A percentile compares a stretch with the other conserved stretches of the same genome.
These are phyloP conservation scores for Rachicladosporium sp. DNA, from an alignment of 2,329 filamentous ascomycete species.

Conservation along the genomic window DNA sequence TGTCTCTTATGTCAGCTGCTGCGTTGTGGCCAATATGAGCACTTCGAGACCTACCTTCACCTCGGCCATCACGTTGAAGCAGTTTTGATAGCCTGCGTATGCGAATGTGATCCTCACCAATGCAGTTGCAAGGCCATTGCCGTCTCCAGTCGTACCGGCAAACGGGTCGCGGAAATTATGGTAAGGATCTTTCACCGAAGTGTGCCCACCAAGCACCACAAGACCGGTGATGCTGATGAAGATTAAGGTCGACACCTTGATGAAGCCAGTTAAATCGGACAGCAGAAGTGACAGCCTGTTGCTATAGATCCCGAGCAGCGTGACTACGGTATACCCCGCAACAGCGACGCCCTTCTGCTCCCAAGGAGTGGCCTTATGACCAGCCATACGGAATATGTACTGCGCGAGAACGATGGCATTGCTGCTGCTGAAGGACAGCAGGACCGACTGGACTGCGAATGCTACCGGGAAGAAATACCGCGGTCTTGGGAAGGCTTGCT, in stretches of 20 bases:
- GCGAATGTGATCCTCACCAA: slow-evolving; percentile 38
- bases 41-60: slow-evolving; percentile 31
- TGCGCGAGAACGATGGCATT: slow-evolving; percentile 49
- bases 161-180: slow-evolving; percentile 46
- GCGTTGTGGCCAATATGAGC: neutral
- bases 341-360: slow-evolving; percentile 54
- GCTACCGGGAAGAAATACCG: slow-evolving; percentile 51
- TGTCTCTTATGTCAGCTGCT: slow-evolving; percentile 20
- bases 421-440: slow-evolving; percentile 53
- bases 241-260: slow-evolving; percentile 53
- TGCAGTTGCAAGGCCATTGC: slow-evolving; percentile 44
- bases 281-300: slow-evolving; percentile 46
- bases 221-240: slow-evolving; percentile 43
- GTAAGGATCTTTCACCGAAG: slow-evolving; percentile 38
- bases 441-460: slow-evolving; percentile 51
- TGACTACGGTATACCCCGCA: slow-evolving; percentile 48
- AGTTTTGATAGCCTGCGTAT: slow-evolving; percentile 46
- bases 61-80: slow-evolving; percentile 51
- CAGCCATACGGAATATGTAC: slow-evolving; percentile 49
- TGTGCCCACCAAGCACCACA: slow-evolving; percentile 48
- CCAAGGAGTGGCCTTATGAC: slow-evolving; percentile 42
- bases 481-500: slow-evolving; percentile 54
- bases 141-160: slow-evolving; percentile 30
- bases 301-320: slow-evolving; percentile 35
- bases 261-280: slow-evolving; percentile 42